Percentiles rank a stretch among this genome's conserved stretches.
Evolutionary conservation across 257 asterid species (phyloP).

Genomic region (Nicotiana paniculata): DNA sequence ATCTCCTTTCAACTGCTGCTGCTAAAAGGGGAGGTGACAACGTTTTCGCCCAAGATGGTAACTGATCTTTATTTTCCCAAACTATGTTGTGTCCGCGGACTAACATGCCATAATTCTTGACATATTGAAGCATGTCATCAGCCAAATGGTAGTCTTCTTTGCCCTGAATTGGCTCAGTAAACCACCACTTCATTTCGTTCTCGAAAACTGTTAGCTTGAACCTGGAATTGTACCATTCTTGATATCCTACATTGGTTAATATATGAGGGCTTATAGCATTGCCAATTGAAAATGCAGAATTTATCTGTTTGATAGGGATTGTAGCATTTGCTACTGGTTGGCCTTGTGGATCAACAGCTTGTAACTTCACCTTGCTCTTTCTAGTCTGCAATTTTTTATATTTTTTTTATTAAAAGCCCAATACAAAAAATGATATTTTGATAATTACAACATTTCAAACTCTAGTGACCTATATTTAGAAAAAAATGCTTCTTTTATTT

Average conservation of each 20-base stretch:
- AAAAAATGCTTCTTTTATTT: not conserved
- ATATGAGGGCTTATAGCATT: conserved; percentile 42
- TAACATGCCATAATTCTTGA: not conserved
- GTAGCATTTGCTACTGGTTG: conserved; percentile 26
- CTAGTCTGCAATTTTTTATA: conserved; percentile 21
- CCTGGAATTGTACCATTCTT: conserved; percentile 30
- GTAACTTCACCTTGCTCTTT: conserved; percentile 32
- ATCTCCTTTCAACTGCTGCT: not conserved
- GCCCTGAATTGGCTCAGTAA: not conserved
- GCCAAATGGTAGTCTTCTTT: conserved; percentile 2
- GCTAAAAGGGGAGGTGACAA: not conserved
- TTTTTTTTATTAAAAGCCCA: not conserved
- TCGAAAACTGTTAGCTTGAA: conserved; percentile 28
- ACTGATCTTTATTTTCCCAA: conserved; percentile 11
- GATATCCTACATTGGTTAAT: conserved; percentile 26
- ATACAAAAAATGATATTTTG: not conserved
- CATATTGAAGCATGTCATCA: conserved; percentile 20
- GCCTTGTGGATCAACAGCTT: conserved; percentile 27
- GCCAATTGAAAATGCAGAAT: conserved; percentile 32
- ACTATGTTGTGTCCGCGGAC: conserved; percentile 31
- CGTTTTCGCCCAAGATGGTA: conserved; percentile 9
- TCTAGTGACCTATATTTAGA: not conserved
- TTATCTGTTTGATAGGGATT: conserved; percentile 30
- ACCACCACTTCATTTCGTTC: conserved; percentile 21
- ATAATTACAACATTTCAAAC: not conserved